Percentiles rank a stretch among this genome's conserved stretches.
phyloP scores from a whole-genome alignment of 2,329 filamentous ascomycete genomes.

The Macroventuria anomochaeta region DNA sequence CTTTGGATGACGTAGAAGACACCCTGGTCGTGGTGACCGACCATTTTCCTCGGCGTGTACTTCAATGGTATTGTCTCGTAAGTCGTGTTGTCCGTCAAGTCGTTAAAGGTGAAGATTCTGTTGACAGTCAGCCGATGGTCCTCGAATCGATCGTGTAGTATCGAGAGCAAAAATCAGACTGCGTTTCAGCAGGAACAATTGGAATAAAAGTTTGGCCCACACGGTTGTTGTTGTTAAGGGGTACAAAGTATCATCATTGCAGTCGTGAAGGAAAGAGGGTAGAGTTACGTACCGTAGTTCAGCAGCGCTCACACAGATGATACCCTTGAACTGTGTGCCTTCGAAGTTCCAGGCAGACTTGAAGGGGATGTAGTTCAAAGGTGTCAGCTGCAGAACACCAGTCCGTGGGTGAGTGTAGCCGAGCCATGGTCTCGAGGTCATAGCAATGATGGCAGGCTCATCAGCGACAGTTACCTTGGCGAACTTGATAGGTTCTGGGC shows the following conservation, averaged over 20 bases:
- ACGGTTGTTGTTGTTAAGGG: constrained; percentile 50
- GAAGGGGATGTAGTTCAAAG: constrained; percentile 83
- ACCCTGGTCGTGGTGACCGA: constrained; percentile 84
- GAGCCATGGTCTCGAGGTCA: constrained; percentile 95
- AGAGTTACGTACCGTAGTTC: constrained; percentile 74
- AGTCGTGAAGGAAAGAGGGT: constrained; percentile 35
- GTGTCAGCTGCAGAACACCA: constrained; percentile 88
- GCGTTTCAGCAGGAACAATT: constrained; percentile 97
- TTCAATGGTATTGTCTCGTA: constrained; percentile 85
- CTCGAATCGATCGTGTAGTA: neutral
- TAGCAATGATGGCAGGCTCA: constrained; percentile 82
- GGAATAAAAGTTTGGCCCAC: constrained; percentile 63
- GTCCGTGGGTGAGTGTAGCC: constrained; percentile 90
- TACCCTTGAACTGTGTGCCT: constrained; percentile 92
- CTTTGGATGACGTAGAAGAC: constrained; percentile 94
- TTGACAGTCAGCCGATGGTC: constrained; percentile 18
- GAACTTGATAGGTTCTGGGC: constrained; percentile 85
- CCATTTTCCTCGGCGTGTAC: constrained; percentile 88
- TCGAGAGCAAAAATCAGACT: constrained; percentile 12
- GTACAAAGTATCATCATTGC: constrained; percentile 70
- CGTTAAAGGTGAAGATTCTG: constrained; percentile 90
- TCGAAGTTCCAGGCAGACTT: constrained; percentile 98
- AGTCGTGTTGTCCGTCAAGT: constrained; percentile 82
- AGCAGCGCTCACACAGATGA: constrained; percentile 90
- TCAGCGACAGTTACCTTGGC: constrained; percentile 90